Evolutionary conservation across 2,329 filamentous ascomycete species (phyloP), one percentile per base, ranked within the genome.

Genomic region (Xylariaceae sp.): DNA sequence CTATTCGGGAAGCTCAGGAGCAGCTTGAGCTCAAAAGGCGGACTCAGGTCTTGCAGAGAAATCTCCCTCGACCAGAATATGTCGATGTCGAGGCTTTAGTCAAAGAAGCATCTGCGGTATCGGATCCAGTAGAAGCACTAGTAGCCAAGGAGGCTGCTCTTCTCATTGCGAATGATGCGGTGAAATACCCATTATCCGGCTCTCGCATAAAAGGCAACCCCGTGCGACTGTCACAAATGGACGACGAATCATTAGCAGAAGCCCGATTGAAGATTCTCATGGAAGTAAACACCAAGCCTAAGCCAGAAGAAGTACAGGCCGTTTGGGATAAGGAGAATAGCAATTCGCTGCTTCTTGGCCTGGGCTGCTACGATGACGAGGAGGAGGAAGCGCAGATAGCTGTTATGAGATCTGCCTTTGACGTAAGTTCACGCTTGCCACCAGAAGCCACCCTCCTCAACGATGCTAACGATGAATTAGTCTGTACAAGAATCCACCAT

Each of bases 41-140:
- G 55, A 94, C 87, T 1, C 89, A 95, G 58, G 90, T 95, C n/a
- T 82, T 96, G 64, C 91, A 97, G 65, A 82, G 78, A 52, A 79
- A 78, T 3, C 71, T 98, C 11, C 93, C 93, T 7, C 78, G 91
- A 34, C 89, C 93, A 2, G 73, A 75, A 2, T 66, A 75, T 2
- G 72, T 97, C 12, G 84, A 97, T 61, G 65, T 93, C 17, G 71
- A 82, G 38, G 72, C 73, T 1, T 67, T 97, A 50, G 60, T 89
- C 38, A 76, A 80, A 48, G 73, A 72, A 24, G 85, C 85, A 0
- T 73, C 77, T 2, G 64, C 73, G 11, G 66, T 84, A 4, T 59
- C 72, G 2, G 81, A 90, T 54, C 76, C 82, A 0, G 74, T 83
- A n/a, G 73, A 85, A 54, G 72, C 75, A 11, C 69, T 85, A 34